Evolutionary conservation across 1,284 basidiomycete genomes (phyloP).

Genomic region (Erythrobasidium hasegawianum): DNA sequence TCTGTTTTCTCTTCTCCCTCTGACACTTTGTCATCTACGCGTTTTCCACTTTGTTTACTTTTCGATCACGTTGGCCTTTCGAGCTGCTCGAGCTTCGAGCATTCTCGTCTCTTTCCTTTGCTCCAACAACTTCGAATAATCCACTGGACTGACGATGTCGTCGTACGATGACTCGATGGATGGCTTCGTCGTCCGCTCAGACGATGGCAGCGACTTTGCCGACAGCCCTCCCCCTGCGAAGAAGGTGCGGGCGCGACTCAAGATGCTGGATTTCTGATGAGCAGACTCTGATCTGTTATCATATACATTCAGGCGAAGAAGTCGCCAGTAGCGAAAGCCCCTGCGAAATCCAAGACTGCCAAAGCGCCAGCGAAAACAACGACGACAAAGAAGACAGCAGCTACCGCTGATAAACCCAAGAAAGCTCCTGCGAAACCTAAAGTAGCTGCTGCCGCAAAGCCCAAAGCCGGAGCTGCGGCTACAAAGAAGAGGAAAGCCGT

Average conservation of each 20-base stretch:
- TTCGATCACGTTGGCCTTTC: no score
- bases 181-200: slow-evolving; percentile 33
- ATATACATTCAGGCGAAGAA: slow-evolving; percentile 20
- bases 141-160: not conserved
- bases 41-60: no score
- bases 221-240: slow-evolving; percentile 29
- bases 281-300: not conserved
- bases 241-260: slow-evolving; percentile 16
- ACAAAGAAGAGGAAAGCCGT: slow-evolving; percentile 25
- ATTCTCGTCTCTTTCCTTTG: no score
- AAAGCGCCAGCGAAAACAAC: not conserved
- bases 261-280: not conserved
- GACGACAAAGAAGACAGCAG: slow-evolving; percentile 12
- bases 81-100: no score
- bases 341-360: slow-evolving; percentile 18
- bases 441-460: slow-evolving; percentile 1
- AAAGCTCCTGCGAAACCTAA: slow-evolving; percentile 11
- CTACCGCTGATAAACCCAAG: slow-evolving; percentile 3
- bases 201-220: slow-evolving; percentile 34
- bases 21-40: no score
- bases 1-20: no score
- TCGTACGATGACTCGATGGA: slow-evolving; percentile 16
- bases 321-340: slow-evolving; percentile 30
- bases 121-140: no score
- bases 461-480: slow-evolving; percentile 6